Percentiles rank a stretch among this genome's conserved stretches.
phyloP scores from a whole-genome alignment of 2,329 filamentous ascomycete species.

The Calonectria pteridis region DNA sequence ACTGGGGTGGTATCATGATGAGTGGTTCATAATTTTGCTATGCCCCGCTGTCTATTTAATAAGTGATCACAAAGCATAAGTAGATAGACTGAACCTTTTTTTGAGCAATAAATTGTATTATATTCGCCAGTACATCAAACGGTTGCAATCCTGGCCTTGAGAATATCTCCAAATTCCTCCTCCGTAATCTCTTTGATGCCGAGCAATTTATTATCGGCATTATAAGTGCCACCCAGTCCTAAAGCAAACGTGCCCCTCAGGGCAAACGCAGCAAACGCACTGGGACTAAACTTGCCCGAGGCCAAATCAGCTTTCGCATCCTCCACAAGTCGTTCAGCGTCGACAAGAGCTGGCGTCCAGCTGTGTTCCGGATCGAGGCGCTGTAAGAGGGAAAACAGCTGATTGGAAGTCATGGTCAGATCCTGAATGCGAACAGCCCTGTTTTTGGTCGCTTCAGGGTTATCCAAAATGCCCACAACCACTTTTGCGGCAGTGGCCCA shows the following conservation, averaged over 20 bases:
- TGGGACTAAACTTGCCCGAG: slow-evolving; percentile 17
- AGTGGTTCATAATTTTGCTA: not conserved
- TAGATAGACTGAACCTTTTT: not conserved
- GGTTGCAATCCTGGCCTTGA: not conserved
- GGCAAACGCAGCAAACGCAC: slow-evolving; percentile 19
- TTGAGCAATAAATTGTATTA: not conserved
- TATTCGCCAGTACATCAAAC: not conserved
- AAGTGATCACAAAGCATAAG: not conserved
- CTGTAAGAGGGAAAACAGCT: slow-evolving; percentile 8
- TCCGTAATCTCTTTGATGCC: slow-evolving; percentile 10
- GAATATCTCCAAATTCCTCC: not conserved
- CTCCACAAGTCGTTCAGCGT: not conserved
- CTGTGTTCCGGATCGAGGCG: slow-evolving; percentile 2
- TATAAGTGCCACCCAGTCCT: slow-evolving; percentile 6
- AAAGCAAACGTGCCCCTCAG: slow-evolving; percentile 14
- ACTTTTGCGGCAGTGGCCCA: not conserved
- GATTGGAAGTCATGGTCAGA: slow-evolving; percentile 6
- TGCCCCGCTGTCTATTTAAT: not conserved
- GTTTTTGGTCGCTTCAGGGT: slow-evolving; percentile 15
- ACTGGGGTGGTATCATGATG: not conserved
- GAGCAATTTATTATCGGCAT: slow-evolving; percentile 10
- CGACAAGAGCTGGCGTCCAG: slow-evolving; percentile 1
- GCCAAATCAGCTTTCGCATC: slow-evolving; percentile 14
- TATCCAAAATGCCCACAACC: slow-evolving; percentile 5
- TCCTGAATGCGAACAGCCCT: slow-evolving; percentile 18